phyloP scores from a whole-genome alignment of 2,329 filamentous ascomycete genomes.

The Alternaria sp. region DNA sequence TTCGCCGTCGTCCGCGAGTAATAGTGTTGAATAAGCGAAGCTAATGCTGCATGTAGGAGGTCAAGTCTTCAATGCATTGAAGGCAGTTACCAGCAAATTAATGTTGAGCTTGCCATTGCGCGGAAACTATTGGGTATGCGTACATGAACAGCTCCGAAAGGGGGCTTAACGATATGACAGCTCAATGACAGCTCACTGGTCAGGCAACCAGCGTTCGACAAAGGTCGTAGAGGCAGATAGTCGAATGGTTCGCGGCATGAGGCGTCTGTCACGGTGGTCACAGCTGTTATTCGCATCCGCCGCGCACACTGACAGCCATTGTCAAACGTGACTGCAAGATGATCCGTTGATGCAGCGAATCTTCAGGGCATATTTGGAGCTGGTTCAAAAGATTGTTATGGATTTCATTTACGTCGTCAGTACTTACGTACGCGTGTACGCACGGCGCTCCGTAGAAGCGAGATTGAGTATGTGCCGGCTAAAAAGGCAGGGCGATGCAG shows the following conservation, averaged over 20 bases:
- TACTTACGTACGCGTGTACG: neutral
- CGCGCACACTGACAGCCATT: neutral
- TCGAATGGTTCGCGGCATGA: neutral
- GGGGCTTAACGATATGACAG: neutral
- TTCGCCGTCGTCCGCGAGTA: neutral
- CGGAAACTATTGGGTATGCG: neutral
- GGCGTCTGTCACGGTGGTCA: neutral
- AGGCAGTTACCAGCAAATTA: neutral
- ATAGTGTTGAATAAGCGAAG: neutral
- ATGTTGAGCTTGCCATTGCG: neutral
- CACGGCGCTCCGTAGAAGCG: neutral
- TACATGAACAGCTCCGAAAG: neutral
- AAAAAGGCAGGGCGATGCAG: slow-evolving; percentile 6
- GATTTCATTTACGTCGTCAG: neutral
- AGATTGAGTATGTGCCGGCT: neutral
- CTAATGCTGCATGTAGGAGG: neutral
- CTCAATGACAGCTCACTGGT: neutral
- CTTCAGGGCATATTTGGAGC: neutral
- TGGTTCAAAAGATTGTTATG: neutral
- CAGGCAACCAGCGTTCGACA: neutral
- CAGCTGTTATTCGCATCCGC: neutral
- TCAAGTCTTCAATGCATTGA: neutral
- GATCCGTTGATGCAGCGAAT: neutral
- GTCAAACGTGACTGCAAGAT: neutral
- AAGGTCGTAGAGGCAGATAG: neutral